Percentiles rank a stretch among this genome's conserved stretches.
Conservation (phyloP, 163 green algal genomes). For the Coccomyxa subellipsoidea region DNA sequence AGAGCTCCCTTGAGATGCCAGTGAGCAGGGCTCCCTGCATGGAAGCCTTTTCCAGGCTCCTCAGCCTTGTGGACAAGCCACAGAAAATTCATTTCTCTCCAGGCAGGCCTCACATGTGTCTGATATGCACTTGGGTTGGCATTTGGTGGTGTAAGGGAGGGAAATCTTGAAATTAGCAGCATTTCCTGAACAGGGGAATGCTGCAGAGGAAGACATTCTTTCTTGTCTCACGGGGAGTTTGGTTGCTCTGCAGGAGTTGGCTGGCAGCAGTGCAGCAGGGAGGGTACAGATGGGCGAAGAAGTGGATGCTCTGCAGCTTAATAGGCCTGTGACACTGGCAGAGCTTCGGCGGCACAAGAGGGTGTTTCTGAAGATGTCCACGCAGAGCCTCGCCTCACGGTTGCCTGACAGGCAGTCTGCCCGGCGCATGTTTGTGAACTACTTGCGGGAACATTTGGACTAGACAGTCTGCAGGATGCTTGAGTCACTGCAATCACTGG, state of each 20-base stretch:
- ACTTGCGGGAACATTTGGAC: constrained; percentile 51
- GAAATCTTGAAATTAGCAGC: too few relatives aligned
- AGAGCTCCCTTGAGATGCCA: too few relatives aligned
- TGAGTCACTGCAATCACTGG: too few relatives aligned
- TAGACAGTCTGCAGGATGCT: not conserved
- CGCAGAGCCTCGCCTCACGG: constrained; percentile 59
- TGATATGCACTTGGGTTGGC: too few relatives aligned
- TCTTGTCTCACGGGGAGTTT: not conserved
- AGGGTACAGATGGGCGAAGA: constrained; percentile 28
- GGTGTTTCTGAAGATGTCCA: constrained; percentile 80
- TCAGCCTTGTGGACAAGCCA: too few relatives aligned
- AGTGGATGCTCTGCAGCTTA: constrained; percentile 32
- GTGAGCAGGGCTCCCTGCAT: too few relatives aligned
- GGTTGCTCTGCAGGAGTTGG: constrained; percentile 24
- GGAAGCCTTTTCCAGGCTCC: too few relatives aligned
- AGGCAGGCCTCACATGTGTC: too few relatives aligned
- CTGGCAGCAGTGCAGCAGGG: constrained; percentile 31
- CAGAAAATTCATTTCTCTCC: too few relatives aligned
- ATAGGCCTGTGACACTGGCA: constrained; percentile 39
- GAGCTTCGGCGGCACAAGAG: constrained; percentile 85
- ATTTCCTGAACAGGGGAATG: too few relatives aligned
- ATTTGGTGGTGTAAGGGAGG: too few relatives aligned
- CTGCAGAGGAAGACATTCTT: not conserved
- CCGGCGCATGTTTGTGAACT: constrained; percentile 77
- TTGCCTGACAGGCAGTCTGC: constrained; percentile 50